Evolutionary conservation across 2,329 filamentous ascomycete genomes (phyloP), one percentile per base, ranked within the genome.

Genomic region (Verticillium dahliae): DNA sequence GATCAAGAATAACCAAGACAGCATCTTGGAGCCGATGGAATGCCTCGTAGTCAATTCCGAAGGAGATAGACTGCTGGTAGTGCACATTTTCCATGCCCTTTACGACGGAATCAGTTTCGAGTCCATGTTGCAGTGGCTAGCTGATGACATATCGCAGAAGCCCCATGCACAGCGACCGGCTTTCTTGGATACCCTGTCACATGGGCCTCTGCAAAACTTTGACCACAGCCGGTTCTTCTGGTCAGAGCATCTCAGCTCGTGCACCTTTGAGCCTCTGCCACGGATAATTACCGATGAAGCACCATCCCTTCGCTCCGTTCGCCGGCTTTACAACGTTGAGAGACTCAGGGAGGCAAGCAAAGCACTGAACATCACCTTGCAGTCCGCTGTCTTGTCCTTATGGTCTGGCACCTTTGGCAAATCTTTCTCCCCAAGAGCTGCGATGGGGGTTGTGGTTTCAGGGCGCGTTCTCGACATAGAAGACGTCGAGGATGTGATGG

Each of bases 61-160:
- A 0, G 65, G 65, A 1, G 67, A 66, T 1, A 67, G 68, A 6
- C 65, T 80, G 0, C 73, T 96, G 37, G 74, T 80, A 2, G 68
- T 96, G 2, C 83, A 89, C 56, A 87, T 96, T 0, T 96, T 97
- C 74, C 93, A 97, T 71, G 92, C 85, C 0, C 73, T 97, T 0
- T 97, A 97, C 67, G 93, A 97, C 73, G 93, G 92, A 1, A 89
- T 84, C 65, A 94, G 92, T 63, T 82, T 96, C 45, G 80, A 83
- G 1, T 72, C 91, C 31, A 80, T 96, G 45, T 79, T 96, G 22
- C 71, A 82, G 3, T 74, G 80, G 22, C 78, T 96, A 2, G 74
- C 77, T 34, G 68, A 75, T 3, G 75, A 80, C 4, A 91, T 91
- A 67, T 65, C 69, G 15, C 69, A 34, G 52, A 58, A 67, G 56